phyloP scores from a whole-genome alignment of 257 asterid species.

The Nicotiana sylvestris region DNA sequence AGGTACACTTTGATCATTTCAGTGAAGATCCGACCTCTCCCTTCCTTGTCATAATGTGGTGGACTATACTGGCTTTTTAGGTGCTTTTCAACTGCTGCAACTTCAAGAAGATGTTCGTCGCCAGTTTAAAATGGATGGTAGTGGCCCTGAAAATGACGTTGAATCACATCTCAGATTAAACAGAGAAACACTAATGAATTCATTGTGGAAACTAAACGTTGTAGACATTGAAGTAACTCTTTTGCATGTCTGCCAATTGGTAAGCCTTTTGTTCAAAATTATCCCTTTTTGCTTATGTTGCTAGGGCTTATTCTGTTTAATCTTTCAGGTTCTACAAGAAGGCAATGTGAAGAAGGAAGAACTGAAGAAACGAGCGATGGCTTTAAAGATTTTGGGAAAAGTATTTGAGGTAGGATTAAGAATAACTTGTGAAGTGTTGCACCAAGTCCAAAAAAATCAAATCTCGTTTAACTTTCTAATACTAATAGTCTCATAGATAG shows the following conservation, averaged over 20 bases:
- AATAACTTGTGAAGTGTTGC: too few species aligned
- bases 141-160: slow-evolving; percentile 51
- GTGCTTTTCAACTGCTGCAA: slow-evolving; percentile 93
- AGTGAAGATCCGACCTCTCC: background rate
- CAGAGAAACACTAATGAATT: slow-evolving; percentile 64
- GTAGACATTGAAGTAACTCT: slow-evolving; percentile 86
- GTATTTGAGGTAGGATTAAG: slow-evolving; percentile 49
- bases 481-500: background rate
- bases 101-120: slow-evolving; percentile 76
- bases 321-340: slow-evolving; percentile 70
- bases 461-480: background rate
- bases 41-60: background rate
- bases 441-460: background rate
- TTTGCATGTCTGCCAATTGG: slow-evolving; percentile 85
- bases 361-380: slow-evolving; percentile 59
- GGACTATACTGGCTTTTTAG: slow-evolving; percentile 24
- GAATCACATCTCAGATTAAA: slow-evolving; percentile 69
- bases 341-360: slow-evolving; percentile 57
- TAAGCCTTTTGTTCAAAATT: slow-evolving; percentile 11
- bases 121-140: slow-evolving; percentile 59
- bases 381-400: slow-evolving; percentile 66
- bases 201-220: slow-evolving; percentile 87
- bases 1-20: slow-evolving; percentile 30
- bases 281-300: background rate
- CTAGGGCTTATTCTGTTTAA: background rate